A percentile compares a stretch with the other conserved stretches of the same genome.
Evolutionary conservation across 139 green algal genomes (phyloP).

Genomic region (Closterium sp.): DNA sequence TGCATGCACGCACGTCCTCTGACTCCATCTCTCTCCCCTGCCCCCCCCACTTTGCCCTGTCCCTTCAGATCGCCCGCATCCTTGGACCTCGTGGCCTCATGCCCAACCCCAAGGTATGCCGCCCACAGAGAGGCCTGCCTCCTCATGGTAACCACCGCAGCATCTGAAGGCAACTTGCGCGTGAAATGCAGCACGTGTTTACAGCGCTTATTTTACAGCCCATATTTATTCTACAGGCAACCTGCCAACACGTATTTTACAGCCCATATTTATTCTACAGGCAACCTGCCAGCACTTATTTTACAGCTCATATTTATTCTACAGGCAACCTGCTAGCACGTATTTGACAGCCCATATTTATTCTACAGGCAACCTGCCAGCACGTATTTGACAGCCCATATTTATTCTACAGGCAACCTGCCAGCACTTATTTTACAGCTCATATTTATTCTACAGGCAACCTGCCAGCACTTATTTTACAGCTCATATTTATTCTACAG

Average conservation of each 20-base stretch:
- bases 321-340: too few relatives aligned
- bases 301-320: too few relatives aligned
- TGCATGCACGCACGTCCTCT: not conserved
- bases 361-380: too few relatives aligned
- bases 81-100: conserved; percentile 92
- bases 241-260: not conserved
- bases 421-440: not conserved
- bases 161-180: too few relatives aligned
- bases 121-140: conserved; percentile 73
- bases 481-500: not conserved
- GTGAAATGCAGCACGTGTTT: not conserved
- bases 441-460: not conserved
- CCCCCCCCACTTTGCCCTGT: not conserved
- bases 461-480: not conserved
- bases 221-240: not conserved
- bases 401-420: too few relatives aligned
- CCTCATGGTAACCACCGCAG: too few relatives aligned
- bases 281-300: too few relatives aligned
- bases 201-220: not conserved
- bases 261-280: not conserved
- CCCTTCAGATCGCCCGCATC: conserved; percentile 64
- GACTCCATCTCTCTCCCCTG: not conserved
- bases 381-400: too few relatives aligned
- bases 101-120: conserved; percentile 93
- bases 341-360: too few relatives aligned